phyloP scores from a whole-genome alignment of 2,329 filamentous ascomycete species.

The Neonectria ditissima region DNA sequence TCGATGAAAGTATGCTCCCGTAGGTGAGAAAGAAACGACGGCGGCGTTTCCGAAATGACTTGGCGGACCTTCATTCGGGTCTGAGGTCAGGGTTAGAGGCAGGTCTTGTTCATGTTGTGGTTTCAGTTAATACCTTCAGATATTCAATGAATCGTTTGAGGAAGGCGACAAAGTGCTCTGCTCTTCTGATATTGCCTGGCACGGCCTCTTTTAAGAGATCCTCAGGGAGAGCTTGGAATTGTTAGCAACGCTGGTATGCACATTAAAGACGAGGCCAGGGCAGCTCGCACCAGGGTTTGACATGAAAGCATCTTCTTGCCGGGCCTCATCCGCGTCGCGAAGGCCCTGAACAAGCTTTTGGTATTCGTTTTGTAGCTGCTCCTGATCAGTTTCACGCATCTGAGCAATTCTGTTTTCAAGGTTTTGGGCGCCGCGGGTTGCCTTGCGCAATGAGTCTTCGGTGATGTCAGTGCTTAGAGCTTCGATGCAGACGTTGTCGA shows the following conservation, averaged over 20 bases:
- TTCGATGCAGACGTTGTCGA: conserved; percentile 99
- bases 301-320: conserved; percentile 97
- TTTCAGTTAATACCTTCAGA: conserved; percentile 69
- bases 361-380: conserved; percentile 95
- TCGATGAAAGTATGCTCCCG: conserved; percentile 98
- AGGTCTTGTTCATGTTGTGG: background rate
- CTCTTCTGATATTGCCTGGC: conserved; percentile 93
- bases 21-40: conserved; percentile 91
- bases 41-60: conserved; percentile 96
- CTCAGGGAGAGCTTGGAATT: conserved; percentile 77
- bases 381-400: conserved; percentile 95
- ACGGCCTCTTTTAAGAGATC: conserved; percentile 96
- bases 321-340: conserved; percentile 86
- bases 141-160: conserved; percentile 98
- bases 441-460: conserved; percentile 92
- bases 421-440: conserved; percentile 89
- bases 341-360: conserved; percentile 94
- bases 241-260: conserved; percentile 16
- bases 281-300: conserved; percentile 78
- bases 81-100: conserved; percentile 51
- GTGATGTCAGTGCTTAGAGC: conserved; percentile 96
- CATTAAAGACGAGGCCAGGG: background rate
- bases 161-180: conserved; percentile 96
- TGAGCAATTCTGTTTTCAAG: conserved; percentile 91
- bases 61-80: conserved; percentile 98